Percentiles rank a stretch among this genome's conserved stretches.
Evolutionary conservation across 371 early-diverging fungal species (phyloP).

Genomic region (Coemansia sp.): DNA sequence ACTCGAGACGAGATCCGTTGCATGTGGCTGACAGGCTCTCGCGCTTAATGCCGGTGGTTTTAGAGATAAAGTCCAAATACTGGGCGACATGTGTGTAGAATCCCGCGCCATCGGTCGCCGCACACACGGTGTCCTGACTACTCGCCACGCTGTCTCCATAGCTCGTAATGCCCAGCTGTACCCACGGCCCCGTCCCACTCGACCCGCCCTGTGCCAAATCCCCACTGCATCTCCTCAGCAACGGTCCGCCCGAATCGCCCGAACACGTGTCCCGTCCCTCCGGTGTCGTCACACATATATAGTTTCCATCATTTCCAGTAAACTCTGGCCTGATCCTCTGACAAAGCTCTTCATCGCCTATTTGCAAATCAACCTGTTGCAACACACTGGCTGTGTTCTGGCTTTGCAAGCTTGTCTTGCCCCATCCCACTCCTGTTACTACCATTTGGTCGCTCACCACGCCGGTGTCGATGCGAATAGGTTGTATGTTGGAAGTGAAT

Average conservation of each 20-base stretch:
- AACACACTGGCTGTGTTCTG: slow-evolving; percentile 23
- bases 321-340: slow-evolving; percentile 15
- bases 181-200: slow-evolving; percentile 33
- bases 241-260: slow-evolving; percentile 56
- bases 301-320: slow-evolving; percentile 35
- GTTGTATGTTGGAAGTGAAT: slow-evolving; percentile 23
- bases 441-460: slow-evolving; percentile 17
- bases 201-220: slow-evolving; percentile 4
- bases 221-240: slow-evolving; percentile 29
- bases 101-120: slow-evolving; percentile 40
- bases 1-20: slow-evolving; percentile 24
- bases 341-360: slow-evolving; percentile 35
- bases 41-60: slow-evolving; percentile 32
- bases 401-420: slow-evolving; percentile 38
- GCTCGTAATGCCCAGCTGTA: slow-evolving; percentile 51
- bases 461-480: slow-evolving; percentile 43
- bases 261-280: slow-evolving; percentile 54
- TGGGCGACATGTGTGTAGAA: slow-evolving; percentile 51
- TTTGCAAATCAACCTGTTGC: slow-evolving; percentile 38
- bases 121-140: slow-evolving; percentile 29
- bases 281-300: slow-evolving; percentile 51
- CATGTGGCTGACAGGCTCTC: slow-evolving; percentile 23
- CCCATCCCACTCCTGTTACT: slow-evolving; percentile 54
- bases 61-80: slow-evolving; percentile 46
- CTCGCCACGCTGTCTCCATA: slow-evolving; percentile 41